Conservation (phyloP, 352 stramenopile species). For the Elongisporangium undulatum region DNA sequence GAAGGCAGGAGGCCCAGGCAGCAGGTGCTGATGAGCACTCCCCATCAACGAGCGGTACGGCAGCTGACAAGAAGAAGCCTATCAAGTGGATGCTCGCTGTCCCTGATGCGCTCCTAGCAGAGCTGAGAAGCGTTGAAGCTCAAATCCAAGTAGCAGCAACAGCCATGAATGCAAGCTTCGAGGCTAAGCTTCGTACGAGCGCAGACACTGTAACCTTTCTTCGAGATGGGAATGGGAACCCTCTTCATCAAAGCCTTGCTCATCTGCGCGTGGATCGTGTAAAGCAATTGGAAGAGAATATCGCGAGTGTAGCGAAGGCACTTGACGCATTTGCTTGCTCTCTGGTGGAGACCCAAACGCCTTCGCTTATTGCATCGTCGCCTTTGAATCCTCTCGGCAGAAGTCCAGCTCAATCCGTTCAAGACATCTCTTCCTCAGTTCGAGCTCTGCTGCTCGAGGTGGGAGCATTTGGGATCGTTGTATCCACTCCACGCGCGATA, state of each 20-base stretch:
- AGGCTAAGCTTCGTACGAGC: slow-evolving; percentile 30
- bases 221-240: slow-evolving; percentile 1
- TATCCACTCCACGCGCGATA: slow-evolving; percentile 8
- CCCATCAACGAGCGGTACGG: neutral
- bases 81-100: slow-evolving; percentile 43
- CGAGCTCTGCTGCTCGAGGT: slow-evolving; percentile 26
- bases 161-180: slow-evolving; percentile 13
- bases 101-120: slow-evolving; percentile 24
- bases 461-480: slow-evolving; percentile 27
- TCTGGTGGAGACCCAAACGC: slow-evolving; percentile 4
- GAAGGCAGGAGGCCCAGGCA: slow-evolving; percentile 32
- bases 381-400: neutral
- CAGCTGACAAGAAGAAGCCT: slow-evolving; percentile 3
- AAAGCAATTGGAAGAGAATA: slow-evolving; percentile 16
- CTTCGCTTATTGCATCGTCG: neutral
- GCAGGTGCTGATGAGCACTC: slow-evolving; percentile 30
- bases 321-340: slow-evolving; percentile 11
- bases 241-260: slow-evolving; percentile 6
- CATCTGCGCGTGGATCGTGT: slow-evolving; percentile 17
- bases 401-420: neutral
- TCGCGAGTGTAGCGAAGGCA: slow-evolving; percentile 11
- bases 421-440: slow-evolving; percentile 5
- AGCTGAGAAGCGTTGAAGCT: slow-evolving; percentile 25
- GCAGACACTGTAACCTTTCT: slow-evolving; percentile 17
- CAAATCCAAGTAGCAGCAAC: slow-evolving; percentile 20